Evolutionary conservation across 441 rosid species (phyloP).

Genomic region (Eutrema salsugineum): DNA sequence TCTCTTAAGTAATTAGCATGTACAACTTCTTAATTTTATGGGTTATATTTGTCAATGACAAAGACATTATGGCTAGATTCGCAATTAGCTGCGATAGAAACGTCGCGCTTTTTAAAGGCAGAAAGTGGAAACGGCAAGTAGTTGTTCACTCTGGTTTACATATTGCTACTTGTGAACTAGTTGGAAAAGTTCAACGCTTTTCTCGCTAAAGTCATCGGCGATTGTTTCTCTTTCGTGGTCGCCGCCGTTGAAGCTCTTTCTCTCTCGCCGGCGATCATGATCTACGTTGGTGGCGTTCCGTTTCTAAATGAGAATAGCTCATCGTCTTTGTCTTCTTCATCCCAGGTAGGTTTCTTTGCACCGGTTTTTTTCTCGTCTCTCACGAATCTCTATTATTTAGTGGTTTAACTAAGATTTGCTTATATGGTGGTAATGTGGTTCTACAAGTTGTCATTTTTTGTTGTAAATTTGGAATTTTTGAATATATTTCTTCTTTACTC

Average conservation of each 20-base stretch:
- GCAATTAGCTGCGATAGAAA: background rate
- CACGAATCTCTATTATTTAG: constrained; percentile 10
- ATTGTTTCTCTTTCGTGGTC: background rate
- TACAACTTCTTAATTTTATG: background rate
- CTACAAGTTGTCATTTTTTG: background rate
- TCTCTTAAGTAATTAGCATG: background rate
- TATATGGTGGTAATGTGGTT: background rate
- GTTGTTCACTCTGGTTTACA: background rate
- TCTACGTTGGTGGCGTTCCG: constrained; percentile 42
- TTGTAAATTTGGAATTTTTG: no score
- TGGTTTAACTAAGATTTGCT: background rate
- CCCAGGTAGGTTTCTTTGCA: constrained; percentile 35
- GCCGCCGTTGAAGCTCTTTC: background rate
- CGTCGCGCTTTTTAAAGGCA: background rate
- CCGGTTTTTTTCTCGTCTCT: background rate
- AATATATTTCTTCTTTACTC: background rate
- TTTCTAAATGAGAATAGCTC: constrained; percentile 18
- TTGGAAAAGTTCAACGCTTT: background rate
- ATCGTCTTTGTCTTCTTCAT: constrained; percentile 24
- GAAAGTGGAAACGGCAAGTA: background rate
- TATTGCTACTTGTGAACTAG: background rate
- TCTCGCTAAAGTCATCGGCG: constrained; percentile 14
- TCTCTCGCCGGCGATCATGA: constrained; percentile 40
- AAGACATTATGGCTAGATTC: background rate
- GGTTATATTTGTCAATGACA: no score